A percentile compares a stretch with the other conserved stretches of the same genome.
Conservation (phyloP, 2,329 filamentous ascomycete species). For the Aspergillus thermomutatus region DNA sequence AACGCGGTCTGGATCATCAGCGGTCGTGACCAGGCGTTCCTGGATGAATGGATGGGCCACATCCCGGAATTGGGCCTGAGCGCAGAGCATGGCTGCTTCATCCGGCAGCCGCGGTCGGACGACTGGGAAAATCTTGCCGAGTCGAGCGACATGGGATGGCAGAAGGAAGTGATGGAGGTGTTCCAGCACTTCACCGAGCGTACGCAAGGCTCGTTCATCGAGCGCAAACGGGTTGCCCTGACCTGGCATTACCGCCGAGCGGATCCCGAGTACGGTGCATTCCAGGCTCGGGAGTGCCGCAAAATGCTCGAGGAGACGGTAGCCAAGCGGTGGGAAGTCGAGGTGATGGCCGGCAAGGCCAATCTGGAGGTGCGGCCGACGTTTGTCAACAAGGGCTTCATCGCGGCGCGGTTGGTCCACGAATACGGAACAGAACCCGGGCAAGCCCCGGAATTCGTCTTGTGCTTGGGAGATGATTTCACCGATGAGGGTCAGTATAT, state of each 20-base stretch:
- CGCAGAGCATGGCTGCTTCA: constrained; percentile 95
- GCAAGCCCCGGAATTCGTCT: constrained; percentile 73
- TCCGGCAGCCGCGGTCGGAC: constrained; percentile 71
- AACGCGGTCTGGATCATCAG: constrained; percentile 99
- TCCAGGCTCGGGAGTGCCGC: constrained; percentile 77
- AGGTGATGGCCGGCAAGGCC: constrained; percentile 95
- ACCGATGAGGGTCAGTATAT: constrained; percentile 85
- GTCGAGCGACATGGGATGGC: constrained; percentile 87
- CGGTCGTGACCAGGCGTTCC: constrained; percentile 86
- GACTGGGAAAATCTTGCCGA: constrained; percentile 89
- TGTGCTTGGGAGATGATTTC: constrained; percentile 92
- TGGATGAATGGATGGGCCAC: constrained; percentile 88
- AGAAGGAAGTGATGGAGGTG: constrained; percentile 74
- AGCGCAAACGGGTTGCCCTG: constrained; percentile 87
- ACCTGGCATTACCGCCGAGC: constrained; percentile 97
- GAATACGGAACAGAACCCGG: constrained; percentile 60
- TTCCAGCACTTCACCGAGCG: constrained; percentile 87
- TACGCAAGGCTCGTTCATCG: constrained; percentile 86
- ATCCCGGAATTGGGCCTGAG: constrained; percentile 87
- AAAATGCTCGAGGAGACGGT: constrained; percentile 76
- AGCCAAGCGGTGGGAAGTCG: constrained; percentile 77
- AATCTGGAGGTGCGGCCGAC: constrained; percentile 95
- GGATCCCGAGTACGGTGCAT: constrained; percentile 77
- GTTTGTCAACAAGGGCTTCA: constrained; percentile 98
- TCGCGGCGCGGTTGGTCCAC: constrained; percentile 76